These are phyloP conservation scores for Acanthamoeba polyphaga DNA, from an alignment of 208 protist genomes.

Conservation along the genomic window DNA sequence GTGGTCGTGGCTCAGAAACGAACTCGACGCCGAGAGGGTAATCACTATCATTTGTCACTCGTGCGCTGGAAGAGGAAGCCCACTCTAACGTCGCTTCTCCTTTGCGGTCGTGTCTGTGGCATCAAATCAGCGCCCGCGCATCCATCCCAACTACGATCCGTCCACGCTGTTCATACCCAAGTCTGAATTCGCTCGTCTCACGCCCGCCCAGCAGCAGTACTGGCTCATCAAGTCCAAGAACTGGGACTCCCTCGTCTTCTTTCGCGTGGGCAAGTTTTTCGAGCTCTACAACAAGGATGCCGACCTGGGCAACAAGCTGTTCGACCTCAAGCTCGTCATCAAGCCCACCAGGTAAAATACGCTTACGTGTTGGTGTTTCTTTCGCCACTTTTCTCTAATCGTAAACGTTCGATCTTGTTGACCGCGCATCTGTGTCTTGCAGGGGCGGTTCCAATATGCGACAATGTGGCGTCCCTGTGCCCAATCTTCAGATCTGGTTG, in stretches of 20 bases:
- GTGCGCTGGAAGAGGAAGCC: not conserved
- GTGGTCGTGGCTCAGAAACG: slow-evolving; percentile 6
- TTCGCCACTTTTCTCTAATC: not conserved
- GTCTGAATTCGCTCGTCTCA: slow-evolving; percentile 37
- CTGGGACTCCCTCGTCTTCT: slow-evolving; percentile 87
- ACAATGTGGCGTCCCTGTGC: slow-evolving; percentile 86
- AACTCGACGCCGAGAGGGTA: slow-evolving; percentile 10
- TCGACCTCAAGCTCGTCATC: slow-evolving; percentile 84
- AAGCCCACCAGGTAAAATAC: slow-evolving; percentile 32
- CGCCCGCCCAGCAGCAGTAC: slow-evolving; percentile 85
- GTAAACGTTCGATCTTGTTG: not conserved
- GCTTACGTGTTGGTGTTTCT: not conserved
- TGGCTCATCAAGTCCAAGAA: slow-evolving; percentile 87
- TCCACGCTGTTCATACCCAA: slow-evolving; percentile 84
- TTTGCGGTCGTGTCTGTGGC: no score
- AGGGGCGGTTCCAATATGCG: slow-evolving; percentile 87
- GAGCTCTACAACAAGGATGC: slow-evolving; percentile 89
- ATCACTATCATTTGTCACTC: not conserved
- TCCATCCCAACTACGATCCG: slow-evolving; percentile 83
- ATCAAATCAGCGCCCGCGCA: slow-evolving; percentile 32
- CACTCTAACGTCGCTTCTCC: not conserved
- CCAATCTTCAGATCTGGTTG: slow-evolving; percentile 78
- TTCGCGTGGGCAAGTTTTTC: slow-evolving; percentile 89
- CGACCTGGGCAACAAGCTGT: slow-evolving; percentile 80
- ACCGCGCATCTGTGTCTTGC: not conserved